Base-by-base conservation (phyloP, 129 eudicot genomes). In the Flaveria trinervia region DNA sequence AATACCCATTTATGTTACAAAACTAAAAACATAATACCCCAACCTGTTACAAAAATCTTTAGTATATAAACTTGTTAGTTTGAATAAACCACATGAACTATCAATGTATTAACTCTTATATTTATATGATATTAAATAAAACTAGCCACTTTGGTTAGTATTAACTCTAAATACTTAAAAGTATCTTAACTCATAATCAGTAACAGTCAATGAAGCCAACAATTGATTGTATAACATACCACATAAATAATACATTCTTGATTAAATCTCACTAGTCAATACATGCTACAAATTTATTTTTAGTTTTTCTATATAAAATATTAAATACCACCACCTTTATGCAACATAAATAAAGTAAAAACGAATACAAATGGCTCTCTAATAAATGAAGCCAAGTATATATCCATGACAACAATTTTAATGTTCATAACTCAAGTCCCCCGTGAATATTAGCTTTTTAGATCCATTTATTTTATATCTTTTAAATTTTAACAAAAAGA, bases 401-500 rank as follows among this genome's bases (percentile, higher is more conserved):
- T 70, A 2, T 70, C 72, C 82, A 78, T 78, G 82, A 78, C 71
- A 70, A 48, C 82, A 70, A 28, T 59, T 78, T 78, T 57, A 70
- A 70, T 78, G 82, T 61, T 48, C 82, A 78, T 70, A 78, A 78
- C 82, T 70, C 82, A 70, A 78, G 82, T 9, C 45, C 71, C 65
- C 17, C 82, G 82, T 78, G 82, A 78, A 78, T 45, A 70, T 46
- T 70, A 26, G 54, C 46, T 60, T 60, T 78, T 78, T 25, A 55
- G 48, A 77, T 56, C 60, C 61, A 77, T 25, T 56, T 64, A 14
- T 55, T 22, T 0, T 16, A 5, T 41, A 6, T 25, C 25, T 17
- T 75, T 76, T 20, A 25, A 1, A 68, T 68, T 5, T 43, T 43
- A 17, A 69, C 60, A 43, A 56, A 56, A 17, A 64, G 46, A 64